These are phyloP conservation scores for Zoysia matrella DNA, from an alignment of 202 grass and related monocot genomes.

Conservation along the genomic window DNA sequence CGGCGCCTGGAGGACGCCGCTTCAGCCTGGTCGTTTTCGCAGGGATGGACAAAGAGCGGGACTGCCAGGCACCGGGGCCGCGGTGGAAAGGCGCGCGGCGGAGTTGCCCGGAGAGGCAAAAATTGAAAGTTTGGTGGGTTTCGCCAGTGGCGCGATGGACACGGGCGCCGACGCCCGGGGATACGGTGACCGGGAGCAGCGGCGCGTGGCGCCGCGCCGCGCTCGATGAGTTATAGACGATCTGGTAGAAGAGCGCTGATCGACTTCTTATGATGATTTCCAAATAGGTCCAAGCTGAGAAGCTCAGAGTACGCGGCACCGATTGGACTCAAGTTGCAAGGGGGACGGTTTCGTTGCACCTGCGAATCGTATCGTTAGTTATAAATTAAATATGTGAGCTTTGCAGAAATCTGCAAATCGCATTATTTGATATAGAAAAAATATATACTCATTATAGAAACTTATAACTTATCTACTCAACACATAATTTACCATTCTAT, in stretches of 20 bases:
- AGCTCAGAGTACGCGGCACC: neutral
- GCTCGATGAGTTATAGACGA: neutral
- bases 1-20: too few relatives aligned
- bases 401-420: too few relatives aligned
- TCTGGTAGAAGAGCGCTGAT: neutral
- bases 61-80: conserved; percentile 34
- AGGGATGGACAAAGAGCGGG: neutral
- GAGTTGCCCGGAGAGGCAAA: neutral
- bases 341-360: too few relatives aligned
- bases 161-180: neutral
- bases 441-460: too few relatives aligned
- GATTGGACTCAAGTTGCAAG: neutral
- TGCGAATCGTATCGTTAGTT: too few relatives aligned
- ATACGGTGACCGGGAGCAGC: too few relatives aligned
- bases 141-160: neutral
- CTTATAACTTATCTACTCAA: too few relatives aligned
- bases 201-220: too few relatives aligned
- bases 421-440: too few relatives aligned
- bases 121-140: neutral
- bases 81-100: conserved; percentile 4
- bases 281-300: conserved; percentile 12
- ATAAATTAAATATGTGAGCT: too few relatives aligned
- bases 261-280: neutral
- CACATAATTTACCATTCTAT: too few relatives aligned
- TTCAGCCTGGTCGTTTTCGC: too few relatives aligned